Conservation (phyloP, 495 filamentous ascomycete genomes). For the Penicillium goetzii region DNA sequence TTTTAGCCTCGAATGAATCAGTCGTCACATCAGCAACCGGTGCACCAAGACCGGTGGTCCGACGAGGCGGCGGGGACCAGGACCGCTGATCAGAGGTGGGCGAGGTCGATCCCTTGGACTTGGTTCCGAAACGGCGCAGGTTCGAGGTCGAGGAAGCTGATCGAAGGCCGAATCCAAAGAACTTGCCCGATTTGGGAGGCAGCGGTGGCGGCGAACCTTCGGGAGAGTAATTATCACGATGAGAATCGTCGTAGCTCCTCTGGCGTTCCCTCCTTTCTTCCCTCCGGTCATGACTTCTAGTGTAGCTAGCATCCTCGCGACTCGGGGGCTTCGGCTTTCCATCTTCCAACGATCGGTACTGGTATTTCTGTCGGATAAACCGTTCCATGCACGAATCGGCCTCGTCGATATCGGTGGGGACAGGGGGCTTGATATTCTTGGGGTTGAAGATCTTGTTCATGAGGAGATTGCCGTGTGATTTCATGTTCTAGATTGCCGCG, state of each 20-base stretch:
- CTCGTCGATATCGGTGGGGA: constrained; percentile 89
- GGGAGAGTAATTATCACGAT: constrained; percentile 30
- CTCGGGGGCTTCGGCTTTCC: constrained; percentile 53
- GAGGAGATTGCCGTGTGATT: constrained; percentile 78
- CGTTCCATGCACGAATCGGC: constrained; percentile 90
- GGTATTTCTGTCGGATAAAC: constrained; percentile 93
- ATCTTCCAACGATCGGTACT: constrained; percentile 62
- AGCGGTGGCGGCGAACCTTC: constrained; percentile 72
- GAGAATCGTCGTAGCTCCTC: constrained; percentile 6
- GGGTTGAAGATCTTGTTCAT: constrained; percentile 92
- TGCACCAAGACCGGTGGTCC: constrained; percentile 67
- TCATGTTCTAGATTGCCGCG: constrained; percentile 72
- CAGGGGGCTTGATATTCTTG: constrained; percentile 72
- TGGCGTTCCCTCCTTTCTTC: constrained; percentile 10
- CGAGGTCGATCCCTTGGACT: constrained; percentile 37
- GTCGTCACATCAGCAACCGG: constrained; percentile 63
- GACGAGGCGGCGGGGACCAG: constrained; percentile 46
- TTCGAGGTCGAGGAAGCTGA: constrained; percentile 73
- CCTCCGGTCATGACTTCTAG: constrained; percentile 16
- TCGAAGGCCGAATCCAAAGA: constrained; percentile 73
- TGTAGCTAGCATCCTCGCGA: constrained; percentile 45
- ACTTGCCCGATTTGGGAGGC: constrained; percentile 78
- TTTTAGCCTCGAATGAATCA: constrained; percentile 65
- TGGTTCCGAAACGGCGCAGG: constrained; percentile 43
- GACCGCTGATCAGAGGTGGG: constrained; percentile 30